These are phyloP conservation scores for Fonsecaea multimorphosa DNA, from an alignment of 2,329 filamentous ascomycete genomes.

Conservation along the genomic window DNA sequence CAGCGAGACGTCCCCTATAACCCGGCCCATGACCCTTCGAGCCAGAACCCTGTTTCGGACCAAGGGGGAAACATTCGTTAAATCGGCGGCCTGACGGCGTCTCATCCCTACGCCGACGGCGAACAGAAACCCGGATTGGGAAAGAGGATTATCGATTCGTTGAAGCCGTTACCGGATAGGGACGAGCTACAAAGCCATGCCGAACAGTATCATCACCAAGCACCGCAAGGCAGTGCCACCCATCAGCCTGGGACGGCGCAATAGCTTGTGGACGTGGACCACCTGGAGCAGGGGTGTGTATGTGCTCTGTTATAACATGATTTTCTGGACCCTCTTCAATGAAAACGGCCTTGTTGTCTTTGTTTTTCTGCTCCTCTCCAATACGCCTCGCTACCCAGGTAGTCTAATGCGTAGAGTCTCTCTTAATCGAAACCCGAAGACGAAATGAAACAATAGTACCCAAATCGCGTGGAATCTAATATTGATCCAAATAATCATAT, in stretches of 20 bases:
- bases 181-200: not conserved
- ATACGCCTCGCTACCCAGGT: too few species aligned
- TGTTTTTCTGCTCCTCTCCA: too few species aligned
- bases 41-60: not conserved
- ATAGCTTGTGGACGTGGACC: too few species aligned
- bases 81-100: constrained; percentile 12
- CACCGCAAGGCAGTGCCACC: not conserved
- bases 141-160: constrained; percentile 6
- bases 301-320: too few species aligned
- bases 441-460: too few species aligned
- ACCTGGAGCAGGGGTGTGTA: not conserved
- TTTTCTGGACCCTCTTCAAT: too few species aligned
- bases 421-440: too few species aligned
- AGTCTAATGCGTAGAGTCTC: too few species aligned
- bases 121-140: constrained; percentile 15
- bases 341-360: too few species aligned
- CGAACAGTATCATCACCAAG: not conserved
- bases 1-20: constrained; percentile 25
- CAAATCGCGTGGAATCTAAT: too few species aligned
- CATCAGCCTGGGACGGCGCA: not conserved
- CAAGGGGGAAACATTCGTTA: not conserved
- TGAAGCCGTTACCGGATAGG: constrained; percentile 16
- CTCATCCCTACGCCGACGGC: not conserved
- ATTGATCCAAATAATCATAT: too few species aligned
- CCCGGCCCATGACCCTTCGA: constrained; percentile 17